phyloP scores from a whole-genome alignment of 352 stramenopile species.

The Phytopythium cucurbitacearum region DNA sequence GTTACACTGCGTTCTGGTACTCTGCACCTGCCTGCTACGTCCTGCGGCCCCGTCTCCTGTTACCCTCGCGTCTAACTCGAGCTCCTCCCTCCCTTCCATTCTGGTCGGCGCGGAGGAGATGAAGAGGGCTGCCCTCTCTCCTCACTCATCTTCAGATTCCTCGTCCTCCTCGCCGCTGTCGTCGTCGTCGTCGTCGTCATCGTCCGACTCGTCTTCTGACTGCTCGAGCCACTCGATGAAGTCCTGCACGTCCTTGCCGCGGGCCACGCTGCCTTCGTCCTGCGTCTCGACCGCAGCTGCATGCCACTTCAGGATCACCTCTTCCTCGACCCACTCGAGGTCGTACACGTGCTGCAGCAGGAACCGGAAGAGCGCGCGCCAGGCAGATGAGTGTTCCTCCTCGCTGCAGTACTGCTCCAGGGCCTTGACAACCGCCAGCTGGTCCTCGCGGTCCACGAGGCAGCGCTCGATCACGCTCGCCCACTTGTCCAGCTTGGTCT shows the following conservation, averaged over 20 bases:
- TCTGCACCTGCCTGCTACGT: too few species aligned
- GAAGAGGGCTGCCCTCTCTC: background rate
- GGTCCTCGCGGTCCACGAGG: slow-evolving; percentile 77
- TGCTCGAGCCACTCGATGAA: slow-evolving; percentile 94
- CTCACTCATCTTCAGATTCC: slow-evolving; percentile 9
- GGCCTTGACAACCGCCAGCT: slow-evolving; percentile 49
- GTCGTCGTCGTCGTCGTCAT: slow-evolving; percentile 36
- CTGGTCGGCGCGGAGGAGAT: too few species aligned
- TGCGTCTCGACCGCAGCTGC: slow-evolving; percentile 11
- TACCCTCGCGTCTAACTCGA: too few species aligned
- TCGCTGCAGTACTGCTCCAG: slow-evolving; percentile 55
- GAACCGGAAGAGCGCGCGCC: slow-evolving; percentile 89
- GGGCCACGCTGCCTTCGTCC: slow-evolving; percentile 16
- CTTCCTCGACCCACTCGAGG: slow-evolving; percentile 90
- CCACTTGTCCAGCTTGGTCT: slow-evolving; percentile 88
- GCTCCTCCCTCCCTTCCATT: too few species aligned
- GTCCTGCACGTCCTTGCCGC: slow-evolving; percentile 79
- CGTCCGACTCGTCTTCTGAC: slow-evolving; percentile 53
- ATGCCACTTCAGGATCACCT: slow-evolving; percentile 91
- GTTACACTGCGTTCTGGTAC: too few species aligned
- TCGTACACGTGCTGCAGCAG: slow-evolving; percentile 93
- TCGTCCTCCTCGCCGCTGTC: slow-evolving; percentile 27
- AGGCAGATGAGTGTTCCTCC: slow-evolving; percentile 42
- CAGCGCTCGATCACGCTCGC: slow-evolving; percentile 88
- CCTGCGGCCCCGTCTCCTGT: too few species aligned